Base-by-base conservation (phyloP, 495 filamentous ascomycete genomes). In the Penicillium parvum region DNA sequence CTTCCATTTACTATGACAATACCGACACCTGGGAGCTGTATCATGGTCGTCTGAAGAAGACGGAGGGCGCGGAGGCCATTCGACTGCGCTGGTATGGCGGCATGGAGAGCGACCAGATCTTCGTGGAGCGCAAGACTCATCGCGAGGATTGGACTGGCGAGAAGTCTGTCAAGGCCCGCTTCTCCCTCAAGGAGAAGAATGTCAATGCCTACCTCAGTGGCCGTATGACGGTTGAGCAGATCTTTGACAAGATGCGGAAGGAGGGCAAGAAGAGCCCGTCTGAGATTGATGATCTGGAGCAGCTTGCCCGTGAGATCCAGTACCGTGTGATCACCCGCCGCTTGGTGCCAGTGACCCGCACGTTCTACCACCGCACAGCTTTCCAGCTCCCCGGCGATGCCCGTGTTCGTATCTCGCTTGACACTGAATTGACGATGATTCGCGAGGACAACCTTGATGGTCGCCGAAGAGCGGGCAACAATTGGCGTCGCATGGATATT, bases 121-220 rank as follows among this genome's bases (percentile, higher is more conserved):
- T 97, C 58, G 86, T 99, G 33, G 92, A 99, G 73, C 78, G 92
- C 25, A 99, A 99, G 69, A 97, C 92, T 5, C 92, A 99, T 68
- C 84, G 92, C 8, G 92, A 99, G 63, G 92, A 99, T 63, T 99
- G 92, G 92, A 99, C 92, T 0, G 92, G 92, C 11, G 92, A 97
- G 61, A 96, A 97, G 66, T 96, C 90, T 0, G 92, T 99, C 59
- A 99, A 99, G 64, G 92, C 94, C 5, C 84, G 92, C 27, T 97
- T 99, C 60, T 74, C 84, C 9, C 68, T 90, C 36, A 99, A 99
- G 71, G 92, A 97, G 71, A 99, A 97, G 73, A 83, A 95, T 43
- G 84, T 99, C 44, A 97, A 97, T 61, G 79, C 86, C 11, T 99
- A 86, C 50, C 60, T 97, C 50, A 74, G 75, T 20, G 92, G 92